A percentile compares a stretch with the other conserved stretches of the same genome.
Evolutionary conservation across 805 yeast species (phyloP).

Genomic region (Metschnikowia continentalis): DNA sequence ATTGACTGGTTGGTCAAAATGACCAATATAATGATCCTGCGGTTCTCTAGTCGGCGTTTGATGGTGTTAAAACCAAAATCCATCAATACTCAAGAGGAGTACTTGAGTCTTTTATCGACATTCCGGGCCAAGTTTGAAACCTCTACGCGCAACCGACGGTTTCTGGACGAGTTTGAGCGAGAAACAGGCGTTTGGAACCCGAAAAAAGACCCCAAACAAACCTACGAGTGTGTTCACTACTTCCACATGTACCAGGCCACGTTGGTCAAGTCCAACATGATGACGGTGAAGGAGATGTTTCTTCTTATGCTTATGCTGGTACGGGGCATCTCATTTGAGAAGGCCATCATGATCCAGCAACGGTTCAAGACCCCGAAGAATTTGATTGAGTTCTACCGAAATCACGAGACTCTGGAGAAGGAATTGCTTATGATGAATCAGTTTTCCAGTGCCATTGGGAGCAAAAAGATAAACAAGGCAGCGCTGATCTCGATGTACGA

Average conservation of each 20-base stretch:
- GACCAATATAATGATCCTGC: constrained; percentile 40
- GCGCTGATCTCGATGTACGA: constrained; percentile 51
- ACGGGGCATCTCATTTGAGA: constrained; percentile 78
- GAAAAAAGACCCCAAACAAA: constrained; percentile 1
- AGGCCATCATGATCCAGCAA: constrained; percentile 73
- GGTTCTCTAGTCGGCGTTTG: constrained; percentile 36
- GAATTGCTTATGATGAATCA: constrained; percentile 25
- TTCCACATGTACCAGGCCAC: constrained; percentile 52
- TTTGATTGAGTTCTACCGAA: constrained; percentile 48
- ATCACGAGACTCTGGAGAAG: constrained; percentile 16
- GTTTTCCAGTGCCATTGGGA: constrained; percentile 44
- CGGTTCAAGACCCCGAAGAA: constrained; percentile 64
- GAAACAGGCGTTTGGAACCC: not conserved
- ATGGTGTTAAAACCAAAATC: constrained; percentile 50
- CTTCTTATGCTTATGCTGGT: constrained; percentile 73
- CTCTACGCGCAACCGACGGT: not conserved
- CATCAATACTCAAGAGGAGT: constrained; percentile 49
- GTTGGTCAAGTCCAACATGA: constrained; percentile 63
- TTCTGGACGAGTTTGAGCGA: not conserved
- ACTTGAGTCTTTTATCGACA: constrained; percentile 33
- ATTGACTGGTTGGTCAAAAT: constrained; percentile 51
- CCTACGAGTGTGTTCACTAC: constrained; percentile 36
- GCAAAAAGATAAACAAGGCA: constrained; percentile 48
- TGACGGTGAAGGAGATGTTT: constrained; percentile 73
- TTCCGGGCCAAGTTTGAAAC: constrained; percentile 46